Base-by-base conservation (phyloP, 2,329 filamentous ascomycete genomes). In the Alternaria sp. region DNA sequence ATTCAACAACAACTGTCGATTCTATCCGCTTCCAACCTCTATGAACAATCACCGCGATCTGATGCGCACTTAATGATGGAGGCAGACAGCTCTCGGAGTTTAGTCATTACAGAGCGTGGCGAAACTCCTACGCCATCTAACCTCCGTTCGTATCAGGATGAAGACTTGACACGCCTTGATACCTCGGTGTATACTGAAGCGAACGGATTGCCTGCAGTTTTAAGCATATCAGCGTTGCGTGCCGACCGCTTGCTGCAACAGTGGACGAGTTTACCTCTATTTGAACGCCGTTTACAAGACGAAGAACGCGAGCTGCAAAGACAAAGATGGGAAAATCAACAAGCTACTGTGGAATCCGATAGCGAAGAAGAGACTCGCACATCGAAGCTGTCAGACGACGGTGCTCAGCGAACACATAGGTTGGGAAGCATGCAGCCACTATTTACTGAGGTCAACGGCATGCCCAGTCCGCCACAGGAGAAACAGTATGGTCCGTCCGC, bases 1-100 rank as follows among this genome's bases (percentile, higher is more conserved):
- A 73, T 78, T 37, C 77, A 79, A 49, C 77, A 79, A 48, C 77
- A 79, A 52, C 62, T 77, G 44, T 68, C 73, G 2, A 72, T 79
- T 26, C 48, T 77, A 5, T 62, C 63, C 13, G 70, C 72, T 7
- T 60, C 53, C 8, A 64, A 65, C 17, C 52, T 62, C 5, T 67
- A 73, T 29, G 60, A 73, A 34, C 46, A 61, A 21, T 13, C 49
- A 7, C 54, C 68, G 37, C 53, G 46, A 39, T 28, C 59, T 9
- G 61, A 67, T 45, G 56, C 63, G 9, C 59, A 58, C 10, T 52
- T 73, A 9, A 40, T 75, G 36, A 73, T 71, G 67, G 73, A 77
- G 45, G 41, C 60, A 4, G 72, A 74, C 44, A 73, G 68, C 56
- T 72, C 71, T 8, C 67, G 67, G 34, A 75, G 69, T 42, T 53